These are phyloP conservation scores for Penicillium carneum DNA, from an alignment of 2,329 filamentous ascomycete genomes.

Conservation along the genomic window DNA sequence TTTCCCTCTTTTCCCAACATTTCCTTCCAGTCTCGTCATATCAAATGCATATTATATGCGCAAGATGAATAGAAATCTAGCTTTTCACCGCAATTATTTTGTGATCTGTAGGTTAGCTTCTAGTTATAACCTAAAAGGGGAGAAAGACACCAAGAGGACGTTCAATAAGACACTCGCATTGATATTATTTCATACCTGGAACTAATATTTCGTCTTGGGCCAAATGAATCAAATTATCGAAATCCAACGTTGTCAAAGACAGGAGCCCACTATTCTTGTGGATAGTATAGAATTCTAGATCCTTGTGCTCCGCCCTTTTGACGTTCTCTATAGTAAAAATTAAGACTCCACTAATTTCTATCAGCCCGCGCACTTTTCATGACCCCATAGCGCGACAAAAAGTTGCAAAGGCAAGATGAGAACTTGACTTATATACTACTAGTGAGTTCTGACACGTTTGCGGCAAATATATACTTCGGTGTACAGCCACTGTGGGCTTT, in stretches of 20 bases:
- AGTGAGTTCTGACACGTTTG: not conserved
- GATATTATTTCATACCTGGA: no score
- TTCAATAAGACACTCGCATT: no score
- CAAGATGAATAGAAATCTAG: not conserved
- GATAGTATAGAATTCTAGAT: not conserved
- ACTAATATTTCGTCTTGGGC: not conserved
- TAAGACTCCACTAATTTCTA: not conserved
- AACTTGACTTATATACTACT: not conserved
- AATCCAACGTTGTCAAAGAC: not conserved
- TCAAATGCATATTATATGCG: not conserved
- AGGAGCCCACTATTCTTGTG: not conserved
- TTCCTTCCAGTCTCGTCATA: not conserved
- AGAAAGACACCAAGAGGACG: no score
- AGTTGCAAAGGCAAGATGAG: not conserved
- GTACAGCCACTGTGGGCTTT: not conserved
- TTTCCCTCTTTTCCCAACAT: not conserved
- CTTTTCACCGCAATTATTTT: not conserved
- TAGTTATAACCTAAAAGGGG: not conserved
- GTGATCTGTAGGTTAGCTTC: not conserved
- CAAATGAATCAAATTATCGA: not conserved
- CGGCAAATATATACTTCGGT: not conserved
- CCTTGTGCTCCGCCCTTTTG: not conserved
- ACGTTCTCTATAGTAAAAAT: not conserved
- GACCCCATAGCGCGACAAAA: not conserved
- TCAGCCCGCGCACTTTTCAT: not conserved